Evolutionary conservation across 345 rosid species (phyloP).

Genomic region (Trapa incisa): DNA sequence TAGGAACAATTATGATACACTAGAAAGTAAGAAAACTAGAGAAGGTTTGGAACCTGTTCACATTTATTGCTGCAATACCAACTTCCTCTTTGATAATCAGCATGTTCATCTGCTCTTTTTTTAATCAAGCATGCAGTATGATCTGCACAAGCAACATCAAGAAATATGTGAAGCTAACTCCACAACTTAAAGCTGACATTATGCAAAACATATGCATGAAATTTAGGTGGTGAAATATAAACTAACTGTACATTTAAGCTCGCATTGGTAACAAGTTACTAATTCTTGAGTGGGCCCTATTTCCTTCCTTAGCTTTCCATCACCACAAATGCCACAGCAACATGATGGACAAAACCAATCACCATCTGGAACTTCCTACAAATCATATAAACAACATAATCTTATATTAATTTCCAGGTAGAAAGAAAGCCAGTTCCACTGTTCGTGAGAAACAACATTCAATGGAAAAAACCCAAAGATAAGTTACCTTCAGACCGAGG

Average conservation of each 20-base stretch:
- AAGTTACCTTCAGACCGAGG: constrained; percentile 47
- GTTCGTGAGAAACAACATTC: background rate
- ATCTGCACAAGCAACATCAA: constrained; percentile 24
- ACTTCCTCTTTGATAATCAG: constrained; percentile 14
- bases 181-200: background rate
- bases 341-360: constrained; percentile 89
- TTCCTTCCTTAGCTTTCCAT: constrained; percentile 19
- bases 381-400: background rate
- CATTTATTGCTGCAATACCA: constrained; percentile 73
- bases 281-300: constrained; percentile 14
- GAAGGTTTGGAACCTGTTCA: constrained; percentile 30
- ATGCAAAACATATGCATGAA: background rate
- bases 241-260: constrained; percentile 33
- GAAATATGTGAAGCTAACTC: background rate
- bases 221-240: no score
- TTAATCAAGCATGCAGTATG: constrained; percentile 36
- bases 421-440: no score
- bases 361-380: constrained; percentile 64
- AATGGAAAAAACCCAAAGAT: background rate
- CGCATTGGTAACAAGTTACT: constrained; percentile 52
- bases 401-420: no score
- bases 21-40: background rate
- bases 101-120: constrained; percentile 12
- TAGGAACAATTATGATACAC: background rate
- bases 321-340: constrained; percentile 50